A percentile compares a stretch with the other conserved stretches of the same genome.
Evolutionary conservation across 495 filamentous ascomycete genomes (phyloP).

Genomic region (Paragyromitra xinjiangensis): DNA sequence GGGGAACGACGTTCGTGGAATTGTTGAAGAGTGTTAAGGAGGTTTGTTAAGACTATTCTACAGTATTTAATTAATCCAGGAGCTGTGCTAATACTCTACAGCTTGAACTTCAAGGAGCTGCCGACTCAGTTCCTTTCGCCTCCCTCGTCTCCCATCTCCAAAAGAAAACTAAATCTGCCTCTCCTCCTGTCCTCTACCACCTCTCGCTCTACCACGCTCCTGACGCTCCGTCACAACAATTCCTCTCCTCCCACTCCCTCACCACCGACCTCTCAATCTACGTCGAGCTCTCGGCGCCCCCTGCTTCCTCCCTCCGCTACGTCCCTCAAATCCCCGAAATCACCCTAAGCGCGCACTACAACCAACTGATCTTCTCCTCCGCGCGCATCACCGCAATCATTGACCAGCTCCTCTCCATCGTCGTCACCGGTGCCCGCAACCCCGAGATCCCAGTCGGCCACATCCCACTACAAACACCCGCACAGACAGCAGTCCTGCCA

Average conservation of each 20-base stretch:
- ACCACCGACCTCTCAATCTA: slow-evolving; percentile 64
- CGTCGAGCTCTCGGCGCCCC: slow-evolving; percentile 57
- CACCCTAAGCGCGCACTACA: slow-evolving; percentile 63
- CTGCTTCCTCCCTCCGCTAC: slow-evolving; percentile 48
- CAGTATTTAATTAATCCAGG: background rate
- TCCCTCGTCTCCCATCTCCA: slow-evolving; percentile 63
- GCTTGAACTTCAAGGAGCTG: slow-evolving; percentile 60
- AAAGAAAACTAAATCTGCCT: slow-evolving; percentile 60
- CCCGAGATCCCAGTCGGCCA: slow-evolving; percentile 62
- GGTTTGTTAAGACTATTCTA: slow-evolving; percentile 55
- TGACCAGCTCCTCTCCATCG: slow-evolving; percentile 62
- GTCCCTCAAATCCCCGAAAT: slow-evolving; percentile 55
- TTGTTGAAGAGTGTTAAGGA: slow-evolving; percentile 63
- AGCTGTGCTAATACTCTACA: slow-evolving; percentile 23
- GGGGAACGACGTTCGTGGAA: slow-evolving; percentile 60
- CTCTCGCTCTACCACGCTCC: slow-evolving; percentile 64
- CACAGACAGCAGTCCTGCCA: slow-evolving; percentile 66
- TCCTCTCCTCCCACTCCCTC: slow-evolving; percentile 53
- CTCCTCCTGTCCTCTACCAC: slow-evolving; percentile 62
- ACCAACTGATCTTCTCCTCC: slow-evolving; percentile 65
- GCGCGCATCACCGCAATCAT: slow-evolving; percentile 62
- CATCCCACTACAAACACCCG: slow-evolving; percentile 63
- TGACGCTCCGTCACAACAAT: slow-evolving; percentile 60
- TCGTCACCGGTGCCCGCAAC: slow-evolving; percentile 61
- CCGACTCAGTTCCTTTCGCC: slow-evolving; percentile 63